Percentiles rank a stretch among this genome's conserved stretches.
phyloP scores from a whole-genome alignment of 495 filamentous ascomycete species.

The Penicillium lagena region DNA sequence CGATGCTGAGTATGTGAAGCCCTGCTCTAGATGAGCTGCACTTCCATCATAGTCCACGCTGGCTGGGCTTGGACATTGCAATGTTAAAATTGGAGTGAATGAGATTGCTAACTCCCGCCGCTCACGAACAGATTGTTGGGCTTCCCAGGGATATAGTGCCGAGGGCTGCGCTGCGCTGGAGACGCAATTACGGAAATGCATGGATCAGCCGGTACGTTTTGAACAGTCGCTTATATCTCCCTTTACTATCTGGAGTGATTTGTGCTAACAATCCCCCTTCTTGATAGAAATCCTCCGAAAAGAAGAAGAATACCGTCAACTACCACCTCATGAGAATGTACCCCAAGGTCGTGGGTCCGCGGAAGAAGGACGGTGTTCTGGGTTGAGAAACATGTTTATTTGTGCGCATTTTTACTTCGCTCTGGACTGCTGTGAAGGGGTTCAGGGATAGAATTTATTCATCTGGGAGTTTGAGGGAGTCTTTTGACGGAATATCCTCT shows the following conservation, averaged over 20 bases:
- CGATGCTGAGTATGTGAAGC: slow-evolving; percentile 70
- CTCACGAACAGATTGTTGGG: slow-evolving; percentile 77
- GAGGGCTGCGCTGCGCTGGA: slow-evolving; percentile 77
- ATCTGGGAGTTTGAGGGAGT: slow-evolving; percentile 18
- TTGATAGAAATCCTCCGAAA: slow-evolving; percentile 54
- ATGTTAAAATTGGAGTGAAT: no score
- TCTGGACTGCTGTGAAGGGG: not conserved
- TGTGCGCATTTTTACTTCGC: not conserved
- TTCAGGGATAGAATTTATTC: not conserved
- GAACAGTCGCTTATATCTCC: not conserved
- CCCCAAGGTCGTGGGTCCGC: slow-evolving; percentile 63
- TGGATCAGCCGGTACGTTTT: slow-evolving; percentile 70
- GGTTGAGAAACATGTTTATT: slow-evolving; percentile 19
- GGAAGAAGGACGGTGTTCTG: slow-evolving; percentile 57
- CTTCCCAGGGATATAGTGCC: slow-evolving; percentile 68
- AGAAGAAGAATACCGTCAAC: slow-evolving; percentile 83
- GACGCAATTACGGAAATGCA: slow-evolving; percentile 77
- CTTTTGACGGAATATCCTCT: slow-evolving; percentile 4
- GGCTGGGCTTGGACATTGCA: no score
- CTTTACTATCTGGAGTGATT: not conserved
- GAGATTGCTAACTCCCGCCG: not conserved
- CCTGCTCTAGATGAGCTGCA: no score
- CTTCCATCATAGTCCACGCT: no score
- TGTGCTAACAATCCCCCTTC: slow-evolving; percentile 7
- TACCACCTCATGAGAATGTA: slow-evolving; percentile 88